Base-by-base conservation (phyloP, 2,329 filamentous ascomycete genomes). In the Zasmidium citrigriseum region DNA sequence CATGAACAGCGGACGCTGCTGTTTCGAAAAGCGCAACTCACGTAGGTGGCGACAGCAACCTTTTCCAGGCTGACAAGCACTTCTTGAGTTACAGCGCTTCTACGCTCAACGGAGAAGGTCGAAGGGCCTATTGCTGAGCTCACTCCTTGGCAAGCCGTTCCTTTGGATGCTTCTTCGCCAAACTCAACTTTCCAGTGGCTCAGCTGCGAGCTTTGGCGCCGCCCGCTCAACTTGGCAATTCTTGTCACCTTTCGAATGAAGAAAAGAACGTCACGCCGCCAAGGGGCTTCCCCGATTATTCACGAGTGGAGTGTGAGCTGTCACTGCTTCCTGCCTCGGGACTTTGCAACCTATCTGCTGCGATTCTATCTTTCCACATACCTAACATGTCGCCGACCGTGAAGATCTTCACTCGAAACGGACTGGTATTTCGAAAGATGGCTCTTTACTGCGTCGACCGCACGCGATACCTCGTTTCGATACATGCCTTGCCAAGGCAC, bases 401-500 rank as follows among this genome's bases (percentile, higher is more conserved):
- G 34, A 41, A 41, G 24, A 50, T 50, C 48, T 50, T 50, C 24
- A n/a, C 48, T 25, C 20, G 10, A 9, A 29, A 5, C 16, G 48
- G 23, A 18, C 3, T 50, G 48, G 24, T 41, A 41, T 10, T 16
- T 41, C 34, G 34, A 41, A 50, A 4, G 10, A 16, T 50, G 24
- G 48, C 23, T 7, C 48, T 50, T 18, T 50, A 20, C 48, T 18
- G 20, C 48, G n/a, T 50, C 29, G 48, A 50, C 29, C 29, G 21
- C 48, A 50, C 48, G 48, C 48, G 24, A 27, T 18, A 50, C 48
- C 18, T 50, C 48, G 34, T 41, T 41, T 18, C 22, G 25, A 18
- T 50, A 50, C 48, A 50, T 34, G 24, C 24, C 16, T 22, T 41
- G 48, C 25, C 48, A 50, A 50, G 48, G n/a, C 48, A 24, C 48